A percentile compares a stretch with the other conserved stretches of the same genome.
phyloP scores from a whole-genome alignment of 306 rosid species.

The Boehmeria nivea region DNA sequence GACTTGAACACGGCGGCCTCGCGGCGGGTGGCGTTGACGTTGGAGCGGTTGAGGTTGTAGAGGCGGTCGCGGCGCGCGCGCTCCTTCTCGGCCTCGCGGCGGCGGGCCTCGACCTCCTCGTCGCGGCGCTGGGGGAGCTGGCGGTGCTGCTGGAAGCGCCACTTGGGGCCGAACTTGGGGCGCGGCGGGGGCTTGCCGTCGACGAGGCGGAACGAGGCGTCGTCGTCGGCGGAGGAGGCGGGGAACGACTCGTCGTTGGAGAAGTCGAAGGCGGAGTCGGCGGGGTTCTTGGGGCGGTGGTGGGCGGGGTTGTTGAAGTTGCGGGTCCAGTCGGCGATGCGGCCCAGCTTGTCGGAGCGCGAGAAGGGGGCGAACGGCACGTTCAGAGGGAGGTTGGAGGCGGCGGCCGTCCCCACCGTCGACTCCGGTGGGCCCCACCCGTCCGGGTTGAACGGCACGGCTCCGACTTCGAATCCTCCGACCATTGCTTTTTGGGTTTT shows the following conservation, averaged over 20 bases:
- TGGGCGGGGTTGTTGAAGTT: constrained; percentile 59
- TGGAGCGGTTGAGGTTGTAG: constrained; percentile 66
- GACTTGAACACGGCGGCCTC: constrained; percentile 85
- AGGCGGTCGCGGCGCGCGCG: constrained; percentile 83
- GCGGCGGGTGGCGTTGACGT: constrained; percentile 55
- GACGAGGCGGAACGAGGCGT: constrained; percentile 66
- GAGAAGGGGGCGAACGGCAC: constrained; percentile 89
- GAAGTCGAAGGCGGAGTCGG: constrained; percentile 82
- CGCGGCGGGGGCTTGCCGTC: constrained; percentile 88
- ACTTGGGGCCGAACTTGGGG: constrained; percentile 76
- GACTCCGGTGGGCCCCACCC: constrained; percentile 93
- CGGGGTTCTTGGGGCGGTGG: constrained; percentile 52
- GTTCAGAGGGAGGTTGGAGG: constrained; percentile 53
- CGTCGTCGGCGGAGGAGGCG: constrained; percentile 43
- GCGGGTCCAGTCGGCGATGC: constrained; percentile 89
- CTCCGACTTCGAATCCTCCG: constrained; percentile 55
- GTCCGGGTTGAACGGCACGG: constrained; percentile 70
- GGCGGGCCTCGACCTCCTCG: constrained; percentile 78
- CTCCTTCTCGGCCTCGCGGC: constrained; percentile 89
- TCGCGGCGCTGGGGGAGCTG: constrained; percentile 94
- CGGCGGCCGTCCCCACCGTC: constrained; percentile 14
- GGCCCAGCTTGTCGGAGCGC: constrained; percentile 83
- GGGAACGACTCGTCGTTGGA: constrained; percentile 83
- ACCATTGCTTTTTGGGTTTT: constrained; percentile 14
- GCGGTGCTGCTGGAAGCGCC: constrained; percentile 75